phyloP scores from a whole-genome alignment of 1,284 basidiomycete genomes.

The Erythrobasidium hasegawianum region DNA sequence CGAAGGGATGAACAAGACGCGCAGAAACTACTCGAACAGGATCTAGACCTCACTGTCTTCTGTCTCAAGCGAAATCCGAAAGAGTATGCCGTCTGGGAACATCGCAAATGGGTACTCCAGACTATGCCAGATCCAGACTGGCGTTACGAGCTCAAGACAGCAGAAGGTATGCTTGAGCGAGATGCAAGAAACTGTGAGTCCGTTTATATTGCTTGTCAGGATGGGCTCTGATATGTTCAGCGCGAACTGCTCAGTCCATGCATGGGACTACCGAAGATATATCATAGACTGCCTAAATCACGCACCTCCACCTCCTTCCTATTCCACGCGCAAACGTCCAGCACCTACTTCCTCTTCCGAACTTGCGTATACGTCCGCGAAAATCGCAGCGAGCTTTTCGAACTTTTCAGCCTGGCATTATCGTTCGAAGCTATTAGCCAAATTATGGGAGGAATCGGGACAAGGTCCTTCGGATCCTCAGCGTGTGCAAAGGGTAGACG shows the following conservation, averaged over 20 bases:
- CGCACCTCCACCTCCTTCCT: constrained; percentile 53
- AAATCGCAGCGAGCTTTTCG: constrained; percentile 91
- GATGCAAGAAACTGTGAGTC: constrained; percentile 84
- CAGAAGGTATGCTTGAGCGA: constrained; percentile 81
- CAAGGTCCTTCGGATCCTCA: constrained; percentile 8
- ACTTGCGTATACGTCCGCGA: constrained; percentile 74
- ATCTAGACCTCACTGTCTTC: constrained; percentile 73
- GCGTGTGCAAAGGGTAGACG: constrained; percentile 29
- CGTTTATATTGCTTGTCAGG: background rate
- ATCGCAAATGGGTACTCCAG: constrained; percentile 86
- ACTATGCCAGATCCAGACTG: constrained; percentile 73
- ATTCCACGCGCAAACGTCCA: constrained; percentile 41
- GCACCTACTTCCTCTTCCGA: constrained; percentile 53
- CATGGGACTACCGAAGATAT: constrained; percentile 86
- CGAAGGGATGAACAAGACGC: constrained; percentile 61
- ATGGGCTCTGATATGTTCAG: background rate
- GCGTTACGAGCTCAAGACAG: constrained; percentile 75
- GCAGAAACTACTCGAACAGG: constrained; percentile 63
- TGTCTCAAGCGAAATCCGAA: constrained; percentile 81
- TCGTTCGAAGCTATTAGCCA: constrained; percentile 73
- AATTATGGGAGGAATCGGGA: constrained; percentile 61
- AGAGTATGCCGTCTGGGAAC: constrained; percentile 96
- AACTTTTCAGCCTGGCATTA: constrained; percentile 99
- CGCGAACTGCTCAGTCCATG: constrained; percentile 70
- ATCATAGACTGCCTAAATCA: constrained; percentile 65